Percentiles rank a stretch among this genome's conserved stretches.
These are phyloP conservation scores for Leccinum obscurum DNA, from an alignment of 768 basidiomycete genomes.

Conservation along the genomic window DNA sequence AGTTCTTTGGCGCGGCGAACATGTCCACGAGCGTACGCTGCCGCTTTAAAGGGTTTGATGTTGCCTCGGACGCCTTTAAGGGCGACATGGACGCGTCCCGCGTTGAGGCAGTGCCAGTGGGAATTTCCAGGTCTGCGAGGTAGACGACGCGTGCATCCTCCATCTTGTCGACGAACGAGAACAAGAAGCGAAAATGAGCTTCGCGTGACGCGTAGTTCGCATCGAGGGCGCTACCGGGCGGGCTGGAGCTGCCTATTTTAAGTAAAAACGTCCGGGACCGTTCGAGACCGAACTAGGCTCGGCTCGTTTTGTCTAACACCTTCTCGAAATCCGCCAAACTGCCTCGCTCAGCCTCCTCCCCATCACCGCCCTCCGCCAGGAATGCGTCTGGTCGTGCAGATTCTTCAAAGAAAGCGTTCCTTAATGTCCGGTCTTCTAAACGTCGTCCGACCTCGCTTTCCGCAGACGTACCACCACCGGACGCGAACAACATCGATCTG, in stretches of 20 bases:
- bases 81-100: constrained; percentile 17
- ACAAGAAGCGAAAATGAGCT: constrained; percentile 10
- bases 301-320: not conserved
- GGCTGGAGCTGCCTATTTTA: constrained; percentile 11
- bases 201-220: constrained; percentile 15
- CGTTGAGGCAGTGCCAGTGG: constrained; percentile 12
- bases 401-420: constrained; percentile 37
- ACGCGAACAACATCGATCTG: constrained; percentile 54
- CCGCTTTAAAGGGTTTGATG: constrained; percentile 41
- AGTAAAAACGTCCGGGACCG: not conserved
- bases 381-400: constrained; percentile 54
- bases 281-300: not conserved
- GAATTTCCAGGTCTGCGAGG: constrained; percentile 45
- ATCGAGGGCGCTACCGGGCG: not conserved
- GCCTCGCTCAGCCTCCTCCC: constrained; percentile 79
- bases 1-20: constrained; percentile 43
- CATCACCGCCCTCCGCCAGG: constrained; percentile 65
- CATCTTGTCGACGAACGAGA: constrained; percentile 22
- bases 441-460: constrained; percentile 29
- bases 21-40: constrained; percentile 69
- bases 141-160: constrained; percentile 37
- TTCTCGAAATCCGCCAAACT: constrained; percentile 47
- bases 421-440: constrained; percentile 29
- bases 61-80: constrained; percentile 25
- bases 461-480: constrained; percentile 20